Conservation (phyloP, 805 yeast genomes). For the Hanseniaspora hatyaiensis region DNA sequence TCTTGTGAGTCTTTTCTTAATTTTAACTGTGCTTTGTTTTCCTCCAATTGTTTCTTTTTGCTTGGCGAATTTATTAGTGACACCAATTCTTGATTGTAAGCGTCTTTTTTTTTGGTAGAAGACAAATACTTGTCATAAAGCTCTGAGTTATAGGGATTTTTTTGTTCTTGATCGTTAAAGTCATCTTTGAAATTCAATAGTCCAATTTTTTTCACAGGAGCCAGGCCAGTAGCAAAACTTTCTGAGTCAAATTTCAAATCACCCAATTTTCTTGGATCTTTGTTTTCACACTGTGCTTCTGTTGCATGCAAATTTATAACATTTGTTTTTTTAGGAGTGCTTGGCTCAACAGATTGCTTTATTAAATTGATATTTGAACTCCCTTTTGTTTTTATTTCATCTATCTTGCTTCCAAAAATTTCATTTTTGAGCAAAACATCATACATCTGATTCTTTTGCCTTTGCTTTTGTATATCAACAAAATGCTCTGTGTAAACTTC, state of each 20-base stretch:
- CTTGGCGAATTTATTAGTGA: constrained; percentile 1
- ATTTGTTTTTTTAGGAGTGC: neutral
- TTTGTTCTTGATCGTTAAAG: neutral
- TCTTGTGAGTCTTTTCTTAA: constrained; percentile 75
- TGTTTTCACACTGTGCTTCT: neutral
- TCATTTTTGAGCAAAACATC: constrained; percentile 79
- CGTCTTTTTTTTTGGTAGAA: neutral
- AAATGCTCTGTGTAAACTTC: constrained; percentile 13
- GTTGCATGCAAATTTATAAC: neutral
- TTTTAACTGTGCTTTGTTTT: neutral
- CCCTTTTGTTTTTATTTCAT: constrained; percentile 23
- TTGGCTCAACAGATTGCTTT: neutral
- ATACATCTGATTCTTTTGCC: constrained; percentile 79
- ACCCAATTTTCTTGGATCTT: neutral
- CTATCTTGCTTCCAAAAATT: constrained; percentile 77
- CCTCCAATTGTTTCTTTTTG: neutral
- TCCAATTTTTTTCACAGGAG: neutral
- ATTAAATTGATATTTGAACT: constrained; percentile 16
- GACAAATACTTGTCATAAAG: neutral
- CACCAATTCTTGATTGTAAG: neutral
- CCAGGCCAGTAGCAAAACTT: no score
- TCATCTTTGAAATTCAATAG: neutral
- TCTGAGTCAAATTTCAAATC: neutral
- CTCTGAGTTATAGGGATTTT: neutral
- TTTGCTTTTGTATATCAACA: constrained; percentile 39